These are phyloP conservation scores for Microsporum ferrugineum DNA, from an alignment of 2,329 filamentous ascomycete genomes.

Conservation along the genomic window DNA sequence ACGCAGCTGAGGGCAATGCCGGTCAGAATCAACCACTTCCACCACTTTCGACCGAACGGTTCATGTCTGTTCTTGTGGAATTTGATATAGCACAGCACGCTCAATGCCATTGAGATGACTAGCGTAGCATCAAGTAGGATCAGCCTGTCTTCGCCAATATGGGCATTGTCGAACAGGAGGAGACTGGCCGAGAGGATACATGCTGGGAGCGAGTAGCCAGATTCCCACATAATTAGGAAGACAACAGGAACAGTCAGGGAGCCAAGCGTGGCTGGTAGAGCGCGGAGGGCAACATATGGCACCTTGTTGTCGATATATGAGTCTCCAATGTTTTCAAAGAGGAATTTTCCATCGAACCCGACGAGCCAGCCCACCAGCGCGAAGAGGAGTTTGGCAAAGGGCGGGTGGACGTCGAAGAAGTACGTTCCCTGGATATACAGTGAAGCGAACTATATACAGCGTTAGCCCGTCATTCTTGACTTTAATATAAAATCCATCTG, in stretches of 20 bases:
- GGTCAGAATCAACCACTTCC: conserved; percentile 96
- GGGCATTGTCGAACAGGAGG: conserved; percentile 91
- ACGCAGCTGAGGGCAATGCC: conserved; percentile 92
- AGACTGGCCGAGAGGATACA: conserved; percentile 76
- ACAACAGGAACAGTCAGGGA: conserved; percentile 86
- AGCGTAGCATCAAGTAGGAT: conserved; percentile 91
- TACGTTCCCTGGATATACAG: conserved; percentile 92
- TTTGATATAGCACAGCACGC: conserved; percentile 84
- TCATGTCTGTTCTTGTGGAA: conserved; percentile 93
- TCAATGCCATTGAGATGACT: conserved; percentile 91
- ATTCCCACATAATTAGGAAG: conserved; percentile 99
- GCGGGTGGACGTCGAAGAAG: conserved; percentile 99
- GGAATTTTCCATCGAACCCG: conserved; percentile 91
- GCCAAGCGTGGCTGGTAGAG: conserved; percentile 82
- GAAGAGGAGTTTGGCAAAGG: conserved; percentile 95
- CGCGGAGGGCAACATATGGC: conserved; percentile 90
- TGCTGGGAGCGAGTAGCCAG: conserved; percentile 88
- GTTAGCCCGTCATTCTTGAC: conserved; percentile 13
- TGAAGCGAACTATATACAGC: conserved; percentile 37
- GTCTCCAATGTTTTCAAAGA: conserved; percentile 98
- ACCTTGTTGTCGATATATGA: conserved; percentile 96
- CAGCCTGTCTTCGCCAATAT: conserved; percentile 89
- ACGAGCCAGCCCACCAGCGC: conserved; percentile 95
- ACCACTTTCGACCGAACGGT: conserved; percentile 92
- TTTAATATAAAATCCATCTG: neutral